These are phyloP conservation scores for Fusarium sambucinum DNA, from an alignment of 2,329 filamentous ascomycete species.

Conservation along the genomic window DNA sequence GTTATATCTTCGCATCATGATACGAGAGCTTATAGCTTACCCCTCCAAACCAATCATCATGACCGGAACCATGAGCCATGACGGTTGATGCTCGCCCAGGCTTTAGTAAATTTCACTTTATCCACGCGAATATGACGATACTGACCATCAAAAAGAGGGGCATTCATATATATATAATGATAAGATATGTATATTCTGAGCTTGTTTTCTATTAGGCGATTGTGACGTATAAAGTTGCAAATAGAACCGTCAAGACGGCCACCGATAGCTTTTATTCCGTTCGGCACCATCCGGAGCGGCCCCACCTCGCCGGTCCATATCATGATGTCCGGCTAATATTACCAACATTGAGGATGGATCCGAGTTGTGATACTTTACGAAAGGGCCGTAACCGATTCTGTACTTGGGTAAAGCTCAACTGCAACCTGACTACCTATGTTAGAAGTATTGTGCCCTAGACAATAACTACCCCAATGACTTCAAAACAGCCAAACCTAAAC, in stretches of 20 bases:
- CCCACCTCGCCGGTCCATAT: conserved; percentile 29
- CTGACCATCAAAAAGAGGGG: conserved; percentile 13
- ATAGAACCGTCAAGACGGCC: conserved; percentile 1
- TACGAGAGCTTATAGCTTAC: conserved; percentile 1
- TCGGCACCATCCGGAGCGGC: conserved; percentile 31
- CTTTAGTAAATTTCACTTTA: conserved; percentile 2
- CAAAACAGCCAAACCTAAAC: not conserved
- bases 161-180: not conserved
- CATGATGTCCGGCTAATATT: conserved; percentile 8
- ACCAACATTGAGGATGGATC: not conserved
- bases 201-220: conserved; percentile 3
- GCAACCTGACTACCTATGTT: not conserved
- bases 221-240: conserved; percentile 19
- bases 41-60: conserved; percentile 16
- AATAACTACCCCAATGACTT: not conserved
- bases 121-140: conserved; percentile 21
- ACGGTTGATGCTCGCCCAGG: not conserved
- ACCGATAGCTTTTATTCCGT: not conserved
- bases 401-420: not conserved
- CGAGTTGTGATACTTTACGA: not conserved
- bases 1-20: not conserved
- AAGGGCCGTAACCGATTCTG: not conserved
- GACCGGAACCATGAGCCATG: conserved; percentile 6
- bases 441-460: not conserved
- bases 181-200: not conserved